These are phyloP conservation scores for Ogataea zsoltii DNA, from an alignment of 805 yeast species.

Conservation along the genomic window DNA sequence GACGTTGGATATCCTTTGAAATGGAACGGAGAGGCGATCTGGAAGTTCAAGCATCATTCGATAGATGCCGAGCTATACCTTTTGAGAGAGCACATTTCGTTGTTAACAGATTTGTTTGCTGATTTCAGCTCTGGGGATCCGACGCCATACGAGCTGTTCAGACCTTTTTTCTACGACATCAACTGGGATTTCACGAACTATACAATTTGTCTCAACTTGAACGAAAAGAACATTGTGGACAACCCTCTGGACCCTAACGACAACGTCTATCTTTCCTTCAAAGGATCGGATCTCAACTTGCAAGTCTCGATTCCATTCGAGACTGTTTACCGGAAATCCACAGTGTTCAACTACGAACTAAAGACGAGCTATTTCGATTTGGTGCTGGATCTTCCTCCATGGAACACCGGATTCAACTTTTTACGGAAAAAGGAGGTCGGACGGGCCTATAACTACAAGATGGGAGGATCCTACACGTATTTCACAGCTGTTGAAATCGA, in stretches of 20 bases:
- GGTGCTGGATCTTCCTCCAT: slow-evolving; percentile 76
- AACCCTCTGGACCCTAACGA: slow-evolving; percentile 83
- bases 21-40: slow-evolving; percentile 79
- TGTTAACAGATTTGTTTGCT: slow-evolving; percentile 67
- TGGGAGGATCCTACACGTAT: slow-evolving; percentile 68
- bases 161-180: slow-evolving; percentile 66
- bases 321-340: slow-evolving; percentile 50
- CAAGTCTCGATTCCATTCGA: slow-evolving; percentile 59
- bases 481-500: slow-evolving; percentile 59
- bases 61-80: slow-evolving; percentile 59
- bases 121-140: slow-evolving; percentile 79
- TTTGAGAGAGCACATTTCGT: slow-evolving; percentile 77
- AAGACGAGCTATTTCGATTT: slow-evolving; percentile 62
- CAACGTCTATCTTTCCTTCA: slow-evolving; percentile 73
- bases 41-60: slow-evolving; percentile 62
- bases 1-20: slow-evolving; percentile 68
- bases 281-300: slow-evolving; percentile 56
- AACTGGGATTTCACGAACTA: slow-evolving; percentile 61
- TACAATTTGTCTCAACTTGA: slow-evolving; percentile 71
- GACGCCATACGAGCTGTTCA: slow-evolving; percentile 70
- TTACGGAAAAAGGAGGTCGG: slow-evolving; percentile 66
- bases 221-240: slow-evolving; percentile 85
- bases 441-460: slow-evolving; percentile 56
- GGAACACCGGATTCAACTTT: slow-evolving; percentile 85
- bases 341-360: slow-evolving; percentile 51